Conservation (phyloP, 148 eudicot species). For the Chenopodium berlandieri region DNA sequence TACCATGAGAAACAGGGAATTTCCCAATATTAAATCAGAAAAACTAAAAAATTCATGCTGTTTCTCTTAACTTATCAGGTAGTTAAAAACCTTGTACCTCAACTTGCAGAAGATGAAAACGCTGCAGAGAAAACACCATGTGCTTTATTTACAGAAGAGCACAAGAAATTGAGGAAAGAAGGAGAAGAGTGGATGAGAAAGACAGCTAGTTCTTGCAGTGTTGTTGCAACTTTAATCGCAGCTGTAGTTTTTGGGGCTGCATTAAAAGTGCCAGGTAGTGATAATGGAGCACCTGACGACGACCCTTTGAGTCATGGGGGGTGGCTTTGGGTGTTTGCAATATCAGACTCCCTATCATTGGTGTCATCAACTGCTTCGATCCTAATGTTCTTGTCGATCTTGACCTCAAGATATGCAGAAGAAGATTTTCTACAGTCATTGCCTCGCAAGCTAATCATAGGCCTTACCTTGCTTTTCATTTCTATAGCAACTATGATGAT, state of each 20-base stretch:
- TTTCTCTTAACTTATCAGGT: conserved; percentile 6
- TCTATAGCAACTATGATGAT: conserved; percentile 29
- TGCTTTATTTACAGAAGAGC: conserved; percentile 20
- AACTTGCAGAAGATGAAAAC: conserved; percentile 15
- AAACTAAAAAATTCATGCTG: too few species aligned
- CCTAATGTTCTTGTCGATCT: conserved; percentile 29
- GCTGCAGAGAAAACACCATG: conserved; percentile 13
- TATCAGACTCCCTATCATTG: conserved; percentile 24
- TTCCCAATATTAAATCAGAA: too few species aligned
- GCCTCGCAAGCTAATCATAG: conserved; percentile 28
- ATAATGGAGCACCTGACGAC: background rate
- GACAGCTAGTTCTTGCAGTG: conserved; percentile 37
- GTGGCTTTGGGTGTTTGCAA: conserved; percentile 12
- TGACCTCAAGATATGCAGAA: conserved; percentile 29
- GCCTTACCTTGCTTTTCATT: conserved; percentile 23
- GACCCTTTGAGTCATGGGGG: background rate
- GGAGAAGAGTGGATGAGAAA: conserved; percentile 29
- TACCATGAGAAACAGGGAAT: too few species aligned
- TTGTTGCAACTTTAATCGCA: conserved; percentile 41
- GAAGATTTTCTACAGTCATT: conserved; percentile 21
- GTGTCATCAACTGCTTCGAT: conserved; percentile 33
- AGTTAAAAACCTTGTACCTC: conserved; percentile 20
- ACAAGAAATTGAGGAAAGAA: conserved; percentile 20
- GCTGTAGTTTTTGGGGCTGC: conserved; percentile 22
- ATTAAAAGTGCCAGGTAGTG: conserved; percentile 14